Conservation (phyloP, 148 eudicot species). For the Oxyria digyna region DNA sequence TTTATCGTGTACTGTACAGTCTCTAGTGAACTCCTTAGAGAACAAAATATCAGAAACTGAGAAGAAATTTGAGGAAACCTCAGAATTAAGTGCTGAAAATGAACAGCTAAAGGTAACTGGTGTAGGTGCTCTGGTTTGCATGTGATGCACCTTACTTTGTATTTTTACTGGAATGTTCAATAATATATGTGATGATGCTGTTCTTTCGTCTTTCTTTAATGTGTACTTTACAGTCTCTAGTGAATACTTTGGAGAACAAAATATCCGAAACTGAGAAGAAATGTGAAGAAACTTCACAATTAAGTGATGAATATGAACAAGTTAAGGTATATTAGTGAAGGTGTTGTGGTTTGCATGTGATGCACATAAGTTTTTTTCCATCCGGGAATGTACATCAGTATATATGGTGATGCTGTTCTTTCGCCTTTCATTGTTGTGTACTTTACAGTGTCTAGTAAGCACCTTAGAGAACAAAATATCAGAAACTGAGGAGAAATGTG, state of each 20-base stretch:
- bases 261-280: constrained; percentile 29
- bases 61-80: background rate
- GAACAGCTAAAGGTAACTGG: too few species aligned
- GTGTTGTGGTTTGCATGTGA: background rate
- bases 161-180: background rate
- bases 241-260: constrained; percentile 56
- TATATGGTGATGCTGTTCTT: background rate
- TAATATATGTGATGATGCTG: background rate
- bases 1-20: constrained; percentile 19
- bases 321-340: background rate
- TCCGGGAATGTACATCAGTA: background rate
- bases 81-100: constrained; percentile 30
- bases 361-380: background rate
- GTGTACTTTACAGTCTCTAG: constrained; percentile 28
- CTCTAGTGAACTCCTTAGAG: constrained; percentile 51
- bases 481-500: constrained; percentile 20
- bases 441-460: constrained; percentile 36
- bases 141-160: too few species aligned
- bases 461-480: constrained; percentile 60
- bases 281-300: constrained; percentile 14
- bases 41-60: constrained; percentile 46
- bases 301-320: constrained; percentile 21
- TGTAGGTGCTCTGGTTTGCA: too few species aligned
- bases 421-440: background rate
- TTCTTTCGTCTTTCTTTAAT: background rate